Base-by-base conservation (phyloP, 768 basidiomycete genomes). In the Pholiota microspora region DNA sequence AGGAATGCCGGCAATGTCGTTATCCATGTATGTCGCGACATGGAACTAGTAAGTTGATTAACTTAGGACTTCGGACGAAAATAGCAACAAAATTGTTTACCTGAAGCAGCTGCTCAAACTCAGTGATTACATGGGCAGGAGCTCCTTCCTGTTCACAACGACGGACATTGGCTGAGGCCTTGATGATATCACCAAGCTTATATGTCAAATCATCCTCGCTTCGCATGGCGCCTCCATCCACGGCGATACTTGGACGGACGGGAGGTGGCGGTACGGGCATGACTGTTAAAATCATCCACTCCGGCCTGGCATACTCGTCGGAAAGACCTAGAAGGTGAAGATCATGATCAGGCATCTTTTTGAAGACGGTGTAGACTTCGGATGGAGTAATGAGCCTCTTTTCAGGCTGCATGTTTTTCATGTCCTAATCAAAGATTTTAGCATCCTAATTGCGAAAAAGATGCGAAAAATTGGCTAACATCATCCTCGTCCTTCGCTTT, bases 11-110 rank as follows among this genome's bases (percentile, higher is more conserved):
- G 97, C 94, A 54, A 98, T 95, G 66, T 98, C 95, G 67, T 99
- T 99, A 67, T 99, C 97, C 96, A 99, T 99, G 68, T 98, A 99
- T 0, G 97, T 98, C 2, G 97, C 97, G 56, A 98, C 94, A 66
- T 99, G 97, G 69, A 95, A 99, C 93, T 97, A 61, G 10, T 56
- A 40, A 53, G 57, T 42, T 10, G 7, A 28, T 36, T 8, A 21
- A 7, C 53, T 12, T 55, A 44, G 23, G 46, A 50, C 34, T 49
- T 27, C 29, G n/a, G 34, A 57, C 45, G 32, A 52, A 18, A 25
- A 50, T 13, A 13, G 31, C 7, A 46, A 51, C 24, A 54, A 12
- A 7, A 10, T 8, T n/a, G 69, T 81, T 51, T 57, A 92, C 93
- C 84, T 98, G 96, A 4, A 98, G 81, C 42, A 99, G 75, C 65